Evolutionary conservation across 129 eudicot species (phyloP), one percentile per base, ranked within the genome.

Genomic region (Helianthus tuberosus): DNA sequence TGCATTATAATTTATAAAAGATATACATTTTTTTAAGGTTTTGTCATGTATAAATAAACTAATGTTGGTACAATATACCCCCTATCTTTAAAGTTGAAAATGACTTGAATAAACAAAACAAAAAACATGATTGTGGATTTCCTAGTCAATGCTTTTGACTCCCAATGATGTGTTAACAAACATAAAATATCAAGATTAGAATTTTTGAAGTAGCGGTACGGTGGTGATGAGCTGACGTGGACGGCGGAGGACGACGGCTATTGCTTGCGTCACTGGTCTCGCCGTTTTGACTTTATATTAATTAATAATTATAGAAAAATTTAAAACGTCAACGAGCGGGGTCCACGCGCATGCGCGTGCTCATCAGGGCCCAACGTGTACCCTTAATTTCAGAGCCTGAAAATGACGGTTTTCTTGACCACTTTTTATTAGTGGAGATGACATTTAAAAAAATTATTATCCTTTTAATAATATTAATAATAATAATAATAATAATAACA

Each of bases 301-400:
- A 12, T 5, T 61, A 11, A 25, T 11, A 3, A 58, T 25, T 20
- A 59, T 1, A 43, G 2, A 43, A 43, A n/a, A 9, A 10, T 11
- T 1, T 0, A 32, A 12, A 32, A 32, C 5, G 66, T 61, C 66
- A 61, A 61, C 66, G 66, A 13, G 8, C 44, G 17, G 66, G 66
- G 66, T 61, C 66, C 66, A 61, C 23, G 46, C 44, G 66, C 44
- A 61, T 61, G 17, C 66, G 66, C 66, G 66, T 61, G 66, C 43
- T 61, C 46, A 32, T 29, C 2, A 61, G 17, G 63, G 66, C 43
- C 46, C 66, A 60, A 29, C 43, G 65, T 60, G 65, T 60, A 61
- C 66, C 66, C 66, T 61, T 35, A 61, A 1, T 32, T 61, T 61
- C 66, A 61, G 66, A 61, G 66, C 66, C 66, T 29, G 66, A 61